phyloP scores from a whole-genome alignment of 192 early-diverging fungal species.

The Geranomyces variabilis region DNA sequence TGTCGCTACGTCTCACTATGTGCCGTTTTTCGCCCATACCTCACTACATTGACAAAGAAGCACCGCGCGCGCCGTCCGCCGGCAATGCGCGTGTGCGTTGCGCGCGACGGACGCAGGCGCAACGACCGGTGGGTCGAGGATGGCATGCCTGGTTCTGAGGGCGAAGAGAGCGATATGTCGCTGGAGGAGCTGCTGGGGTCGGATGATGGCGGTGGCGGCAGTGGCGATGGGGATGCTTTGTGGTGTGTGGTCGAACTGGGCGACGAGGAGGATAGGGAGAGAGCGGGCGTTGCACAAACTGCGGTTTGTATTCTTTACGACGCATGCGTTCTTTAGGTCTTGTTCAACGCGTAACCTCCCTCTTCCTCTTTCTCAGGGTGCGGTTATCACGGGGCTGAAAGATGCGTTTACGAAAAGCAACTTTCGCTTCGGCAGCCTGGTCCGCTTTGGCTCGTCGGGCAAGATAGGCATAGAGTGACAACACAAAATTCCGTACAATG shows the following conservation, averaged over 20 bases:
- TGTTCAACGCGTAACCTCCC: background rate
- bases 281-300: background rate
- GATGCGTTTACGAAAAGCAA: constrained; percentile 9
- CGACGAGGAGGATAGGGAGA: background rate
- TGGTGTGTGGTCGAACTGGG: constrained; percentile 17
- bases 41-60: background rate
- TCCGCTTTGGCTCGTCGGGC: constrained; percentile 12
- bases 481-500: background rate
- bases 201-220: background rate
- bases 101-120: background rate
- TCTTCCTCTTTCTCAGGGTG: background rate
- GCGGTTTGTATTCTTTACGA: too few species aligned
- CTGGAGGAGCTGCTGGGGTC: background rate
- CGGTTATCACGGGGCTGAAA: background rate
- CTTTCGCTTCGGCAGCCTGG: constrained; percentile 22
- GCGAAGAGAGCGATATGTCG: background rate
- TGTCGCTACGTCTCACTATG: constrained; percentile 9
- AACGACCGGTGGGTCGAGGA: background rate
- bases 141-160: background rate
- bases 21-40: constrained; percentile 9
- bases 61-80: background rate
- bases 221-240: background rate
- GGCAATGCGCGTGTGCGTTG: background rate
- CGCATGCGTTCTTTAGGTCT: background rate
- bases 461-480: constrained; percentile 25